phyloP scores from a whole-genome alignment of 2,329 filamentous ascomycete species.

The Aspergillus candidus region DNA sequence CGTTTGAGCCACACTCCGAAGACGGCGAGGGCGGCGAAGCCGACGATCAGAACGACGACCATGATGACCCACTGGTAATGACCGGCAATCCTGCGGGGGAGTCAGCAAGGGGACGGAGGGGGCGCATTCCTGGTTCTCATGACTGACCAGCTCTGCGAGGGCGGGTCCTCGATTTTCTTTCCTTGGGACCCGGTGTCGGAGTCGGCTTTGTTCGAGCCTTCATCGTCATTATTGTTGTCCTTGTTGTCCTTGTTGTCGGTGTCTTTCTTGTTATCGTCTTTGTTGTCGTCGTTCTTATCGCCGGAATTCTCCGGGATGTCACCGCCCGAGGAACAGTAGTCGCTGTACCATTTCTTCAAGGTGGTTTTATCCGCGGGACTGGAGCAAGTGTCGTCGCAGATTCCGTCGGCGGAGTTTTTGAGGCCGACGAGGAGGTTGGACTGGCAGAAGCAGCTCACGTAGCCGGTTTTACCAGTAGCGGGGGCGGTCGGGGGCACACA shows the following conservation, averaged over 20 bases:
- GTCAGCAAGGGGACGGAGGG: conserved; percentile 8
- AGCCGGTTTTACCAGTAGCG: conserved; percentile 47
- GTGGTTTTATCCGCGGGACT: conserved; percentile 47
- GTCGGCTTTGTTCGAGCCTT: conserved; percentile 9
- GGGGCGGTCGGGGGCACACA: conserved; percentile 58
- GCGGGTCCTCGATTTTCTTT: background rate
- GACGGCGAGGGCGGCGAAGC: conserved; percentile 61
- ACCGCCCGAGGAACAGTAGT: conserved; percentile 54
- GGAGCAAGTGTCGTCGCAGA: conserved; percentile 58
- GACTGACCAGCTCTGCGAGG: conserved; percentile 2
- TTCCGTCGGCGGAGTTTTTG: conserved; percentile 49
- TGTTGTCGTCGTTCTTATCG: conserved; percentile 20
- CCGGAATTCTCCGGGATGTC: conserved; percentile 28
- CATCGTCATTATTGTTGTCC: conserved; percentile 18
- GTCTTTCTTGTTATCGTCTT: conserved; percentile 10
- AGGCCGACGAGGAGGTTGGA: conserved; percentile 55
- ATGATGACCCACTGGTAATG: conserved; percentile 81
- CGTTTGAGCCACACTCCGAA: conserved; percentile 65
- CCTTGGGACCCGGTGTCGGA: conserved; percentile 1
- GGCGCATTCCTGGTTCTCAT: conserved; percentile 8
- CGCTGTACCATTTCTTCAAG: conserved; percentile 65
- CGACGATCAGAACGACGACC: conserved; percentile 66
- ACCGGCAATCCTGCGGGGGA: conserved; percentile 31
- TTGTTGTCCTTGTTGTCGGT: conserved; percentile 17
- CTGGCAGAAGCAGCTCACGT: conserved; percentile 68